Conservation (phyloP, 371 early-diverging fungal genomes). For the Encephalitozoon intestinalis region DNA sequence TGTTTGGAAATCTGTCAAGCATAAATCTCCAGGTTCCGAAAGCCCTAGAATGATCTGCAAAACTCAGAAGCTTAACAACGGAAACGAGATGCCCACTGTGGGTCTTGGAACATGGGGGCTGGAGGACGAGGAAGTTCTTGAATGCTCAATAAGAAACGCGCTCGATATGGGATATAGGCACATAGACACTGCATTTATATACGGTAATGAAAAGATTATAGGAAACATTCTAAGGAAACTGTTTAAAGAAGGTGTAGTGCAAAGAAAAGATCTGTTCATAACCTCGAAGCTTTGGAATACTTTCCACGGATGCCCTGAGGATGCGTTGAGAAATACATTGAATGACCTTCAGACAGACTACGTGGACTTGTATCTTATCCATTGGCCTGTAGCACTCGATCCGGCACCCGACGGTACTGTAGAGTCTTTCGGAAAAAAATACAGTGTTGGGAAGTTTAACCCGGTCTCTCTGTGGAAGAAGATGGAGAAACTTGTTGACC, state of each 20-base stretch:
- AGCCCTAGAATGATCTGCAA: constrained; percentile 13
- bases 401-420: background rate
- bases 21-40: background rate
- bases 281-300: constrained; percentile 83
- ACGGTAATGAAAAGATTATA: constrained; percentile 74
- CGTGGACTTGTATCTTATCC: constrained; percentile 77
- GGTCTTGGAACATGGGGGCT: constrained; percentile 58
- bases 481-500: constrained; percentile 66
- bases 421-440: constrained; percentile 62
- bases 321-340: constrained; percentile 62
- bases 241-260: constrained; percentile 63
- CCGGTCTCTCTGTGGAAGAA: constrained; percentile 65
- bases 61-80: constrained; percentile 44
- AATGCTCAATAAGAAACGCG: constrained; percentile 64
- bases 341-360: constrained; percentile 69
- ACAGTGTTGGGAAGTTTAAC: constrained; percentile 61
- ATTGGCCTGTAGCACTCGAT: constrained; percentile 65
- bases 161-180: constrained; percentile 66
- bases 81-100: constrained; percentile 47
- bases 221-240: constrained; percentile 66
- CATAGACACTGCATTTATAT: constrained; percentile 66
- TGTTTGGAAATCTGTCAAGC: background rate
- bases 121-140: constrained; percentile 60
- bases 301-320: constrained; percentile 59
- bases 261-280: constrained; percentile 70